phyloP scores from a whole-genome alignment of 1,284 basidiomycete genomes.

The Microbotryum silenes-acaulis region DNA sequence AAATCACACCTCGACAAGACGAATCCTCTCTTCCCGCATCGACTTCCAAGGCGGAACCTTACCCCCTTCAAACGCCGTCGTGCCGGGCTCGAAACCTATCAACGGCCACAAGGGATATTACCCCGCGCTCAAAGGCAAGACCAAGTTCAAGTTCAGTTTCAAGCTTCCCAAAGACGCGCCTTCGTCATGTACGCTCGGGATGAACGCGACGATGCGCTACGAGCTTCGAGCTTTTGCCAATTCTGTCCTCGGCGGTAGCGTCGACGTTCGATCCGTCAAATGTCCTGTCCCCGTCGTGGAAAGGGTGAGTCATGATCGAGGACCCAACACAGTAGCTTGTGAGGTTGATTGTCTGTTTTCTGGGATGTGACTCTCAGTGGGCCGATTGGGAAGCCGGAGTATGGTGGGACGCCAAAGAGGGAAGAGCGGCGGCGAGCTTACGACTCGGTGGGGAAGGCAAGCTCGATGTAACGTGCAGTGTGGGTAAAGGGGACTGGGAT shows the following conservation, averaged over 20 bases:
- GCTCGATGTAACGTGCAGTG: conserved; percentile 10
- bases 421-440: conserved; percentile 9
- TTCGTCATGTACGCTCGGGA: conserved; percentile 33
- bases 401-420: conserved; percentile 11
- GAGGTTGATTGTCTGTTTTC: too few relatives aligned
- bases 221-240: conserved; percentile 32
- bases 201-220: conserved; percentile 32
- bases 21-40: conserved; percentile 30
- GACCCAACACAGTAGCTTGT: too few relatives aligned
- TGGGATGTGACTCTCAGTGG: conserved; percentile 8
- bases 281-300: conserved; percentile 9
- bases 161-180: conserved; percentile 30
- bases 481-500: conserved; percentile 14
- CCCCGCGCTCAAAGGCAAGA: conserved; percentile 35
- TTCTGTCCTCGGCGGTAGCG: conserved; percentile 20
- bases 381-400: conserved; percentile 18
- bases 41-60: conserved; percentile 34
- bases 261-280: conserved; percentile 11
- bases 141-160: conserved; percentile 36
- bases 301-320: conserved; percentile 3
- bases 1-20: conserved; percentile 35
- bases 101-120: conserved; percentile 24
- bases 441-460: conserved; percentile 12
- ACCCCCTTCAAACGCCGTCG: conserved; percentile 36
- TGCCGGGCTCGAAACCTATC: conserved; percentile 10